These are phyloP conservation scores for Emericellopsis cladophorae DNA, from an alignment of 2,329 filamentous ascomycete genomes.

Conservation along the genomic window DNA sequence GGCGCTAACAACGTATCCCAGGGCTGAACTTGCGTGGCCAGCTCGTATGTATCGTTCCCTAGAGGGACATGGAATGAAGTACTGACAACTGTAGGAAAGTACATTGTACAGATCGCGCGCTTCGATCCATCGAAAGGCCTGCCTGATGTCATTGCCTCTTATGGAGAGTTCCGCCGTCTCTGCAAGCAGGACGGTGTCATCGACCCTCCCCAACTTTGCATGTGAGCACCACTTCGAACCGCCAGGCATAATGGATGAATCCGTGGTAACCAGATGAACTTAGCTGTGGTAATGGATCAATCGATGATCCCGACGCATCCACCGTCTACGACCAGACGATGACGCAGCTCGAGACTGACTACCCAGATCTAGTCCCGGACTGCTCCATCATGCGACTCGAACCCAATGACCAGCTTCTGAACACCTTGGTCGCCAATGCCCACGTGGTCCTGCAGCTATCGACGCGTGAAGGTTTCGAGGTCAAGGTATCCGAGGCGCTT, in stretches of 20 bases:
- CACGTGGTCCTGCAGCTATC: conserved; percentile 68
- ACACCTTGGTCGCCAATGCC: conserved; percentile 60
- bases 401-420: conserved; percentile 69
- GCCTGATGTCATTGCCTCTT: conserved; percentile 62
- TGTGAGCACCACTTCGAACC: conserved; percentile 29
- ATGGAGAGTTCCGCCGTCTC: conserved; percentile 55
- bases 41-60: conserved; percentile 21
- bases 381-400: conserved; percentile 67
- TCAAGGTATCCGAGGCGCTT: conserved; percentile 74
- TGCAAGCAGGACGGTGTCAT: conserved; percentile 38
- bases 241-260: no score
- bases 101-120: conserved; percentile 69
- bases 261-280: background rate
- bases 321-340: conserved; percentile 62
- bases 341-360: conserved; percentile 48
- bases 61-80: background rate
- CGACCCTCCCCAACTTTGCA: conserved; percentile 56
- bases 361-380: conserved; percentile 47
- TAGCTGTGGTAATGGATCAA: conserved; percentile 59
- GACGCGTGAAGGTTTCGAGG: conserved; percentile 72
- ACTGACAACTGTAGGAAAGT: conserved; percentile 34
- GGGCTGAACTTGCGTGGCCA: conserved; percentile 43
- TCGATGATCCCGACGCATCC: conserved; percentile 69
- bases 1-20: conserved; percentile 4
- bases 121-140: conserved; percentile 81